Base-by-base conservation (phyloP, 192 early-diverging fungal species). In the Backusella circina region DNA sequence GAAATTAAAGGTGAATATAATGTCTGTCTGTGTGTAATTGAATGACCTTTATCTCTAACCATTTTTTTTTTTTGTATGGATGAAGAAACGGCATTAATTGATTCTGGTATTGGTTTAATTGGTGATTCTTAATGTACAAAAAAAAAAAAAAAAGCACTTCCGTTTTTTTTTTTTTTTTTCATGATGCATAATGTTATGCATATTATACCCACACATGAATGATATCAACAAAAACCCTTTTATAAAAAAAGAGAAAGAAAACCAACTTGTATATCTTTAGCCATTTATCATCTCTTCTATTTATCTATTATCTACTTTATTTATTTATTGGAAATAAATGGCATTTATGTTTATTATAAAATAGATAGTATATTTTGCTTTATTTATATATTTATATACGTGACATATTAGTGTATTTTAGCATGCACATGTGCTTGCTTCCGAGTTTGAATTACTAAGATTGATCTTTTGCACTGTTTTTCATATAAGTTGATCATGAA, bases 381-480 rank as follows among this genome's bases (percentile, higher is more conserved):
- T 26, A 26, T 57, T 12, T 28, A 26, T 26, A 57, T 28, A 57
- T 26, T 13, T 23, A 26, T 54, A 57, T 21, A 57, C 9, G n/a
- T 13, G 8, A 13, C 9, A 28, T 61, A 61, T 61, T 61, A 61
- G 26, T 23, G 21, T 61, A 13, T 31, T 31, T 72, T 80, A 80
- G 50, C 79, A 80, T 18, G 79, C 75, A 68, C 79, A 80, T 26
- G 30, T 26, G 39, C 79, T 76, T 41, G 74, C 75, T 67, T 80
- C 79, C 16, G 79, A 68, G 37, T 65, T 69, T 16, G 70, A 68
- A 33, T 75, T 80, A 21, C 65, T 73, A 21, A 80, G 37, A 54
- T 80, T 75, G 54, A 80, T 69, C 57, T 80, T 80, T 80, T 80
- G 79, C 79, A 80, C 79, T 80, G 10, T 8, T 61, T 61, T 61